phyloP scores from a whole-genome alignment of 1,284 basidiomycete species.

The Apiotrichum porosum region DNA sequence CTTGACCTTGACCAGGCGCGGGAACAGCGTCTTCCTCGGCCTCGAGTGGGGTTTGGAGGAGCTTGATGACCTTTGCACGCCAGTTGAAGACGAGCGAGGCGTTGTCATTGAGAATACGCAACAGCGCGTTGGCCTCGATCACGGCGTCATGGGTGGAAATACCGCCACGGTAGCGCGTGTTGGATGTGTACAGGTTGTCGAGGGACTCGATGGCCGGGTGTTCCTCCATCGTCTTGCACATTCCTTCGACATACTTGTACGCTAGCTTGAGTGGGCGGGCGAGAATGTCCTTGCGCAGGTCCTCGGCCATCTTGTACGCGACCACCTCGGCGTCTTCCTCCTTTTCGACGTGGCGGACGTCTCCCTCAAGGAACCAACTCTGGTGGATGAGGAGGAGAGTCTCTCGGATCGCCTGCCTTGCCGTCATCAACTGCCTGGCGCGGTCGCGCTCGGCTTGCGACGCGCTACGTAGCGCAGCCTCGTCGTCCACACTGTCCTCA shows the following conservation, averaged over 20 bases:
- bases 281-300: conserved; percentile 38
- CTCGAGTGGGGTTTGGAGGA: conserved; percentile 35
- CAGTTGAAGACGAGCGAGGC: conserved; percentile 40
- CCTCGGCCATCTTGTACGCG: conserved; percentile 25
- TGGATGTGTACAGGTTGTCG: conserved; percentile 23
- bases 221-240: conserved; percentile 13
- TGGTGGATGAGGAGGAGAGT: conserved; percentile 35
- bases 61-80: conserved; percentile 36
- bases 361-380: conserved; percentile 40
- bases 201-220: conserved; percentile 13
- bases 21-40: conserved; percentile 18
- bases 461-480: conserved; percentile 15
- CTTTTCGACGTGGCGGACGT: conserved; percentile 33
- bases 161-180: conserved; percentile 20
- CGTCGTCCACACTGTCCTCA: conserved; percentile 23
- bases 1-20: conserved; percentile 18
- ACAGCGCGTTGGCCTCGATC: conserved; percentile 27
- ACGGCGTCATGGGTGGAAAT: conserved; percentile 22
- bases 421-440: conserved; percentile 4
- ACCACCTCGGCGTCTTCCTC: conserved; percentile 25
- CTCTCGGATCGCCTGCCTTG: conserved; percentile 27
- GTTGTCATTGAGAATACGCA: conserved; percentile 43
- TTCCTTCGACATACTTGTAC: conserved; percentile 18
- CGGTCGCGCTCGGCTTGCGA: conserved; percentile 32
- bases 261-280: conserved; percentile 26